phyloP scores from a whole-genome alignment of 306 rosid species.

The Citrullus mucosospermus region DNA sequence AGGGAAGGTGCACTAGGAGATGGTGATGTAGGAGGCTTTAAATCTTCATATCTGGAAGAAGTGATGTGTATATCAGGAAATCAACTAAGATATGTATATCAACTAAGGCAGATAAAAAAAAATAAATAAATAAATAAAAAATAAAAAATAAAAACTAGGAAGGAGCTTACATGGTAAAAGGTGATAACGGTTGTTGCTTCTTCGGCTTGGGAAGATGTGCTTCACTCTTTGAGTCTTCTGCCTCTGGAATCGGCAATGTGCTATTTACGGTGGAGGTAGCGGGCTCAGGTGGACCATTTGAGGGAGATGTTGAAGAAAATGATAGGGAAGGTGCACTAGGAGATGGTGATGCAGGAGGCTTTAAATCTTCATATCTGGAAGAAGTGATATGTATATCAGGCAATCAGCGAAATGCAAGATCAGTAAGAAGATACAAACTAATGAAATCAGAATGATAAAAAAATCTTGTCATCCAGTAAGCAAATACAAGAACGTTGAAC shows the following conservation, averaged over 20 bases:
- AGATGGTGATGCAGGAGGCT: slow-evolving; percentile 81
- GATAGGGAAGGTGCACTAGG: slow-evolving; percentile 39
- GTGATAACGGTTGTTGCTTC: slow-evolving; percentile 57
- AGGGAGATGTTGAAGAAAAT: slow-evolving; percentile 15
- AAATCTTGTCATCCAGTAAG: not conserved
- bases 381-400: not conserved
- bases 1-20: slow-evolving; percentile 44
- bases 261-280: not conserved
- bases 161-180: slow-evolving; percentile 52
- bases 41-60: slow-evolving; percentile 40
- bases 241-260: not conserved
- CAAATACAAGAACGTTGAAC: not conserved
- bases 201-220: slow-evolving; percentile 20
- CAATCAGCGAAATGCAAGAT: not conserved
- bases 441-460: not conserved
- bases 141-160: not conserved
- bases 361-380: slow-evolving; percentile 51
- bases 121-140: no score
- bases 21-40: slow-evolving; percentile 81
- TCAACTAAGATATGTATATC: no score
- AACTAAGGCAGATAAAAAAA: no score
- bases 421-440: not conserved
- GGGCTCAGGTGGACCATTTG: not conserved
- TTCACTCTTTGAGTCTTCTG: not conserved
- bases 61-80: not conserved